These are phyloP conservation scores for Zygosaccharomyces rouxii DNA, from an alignment of 805 yeast species.

Conservation along the genomic window DNA sequence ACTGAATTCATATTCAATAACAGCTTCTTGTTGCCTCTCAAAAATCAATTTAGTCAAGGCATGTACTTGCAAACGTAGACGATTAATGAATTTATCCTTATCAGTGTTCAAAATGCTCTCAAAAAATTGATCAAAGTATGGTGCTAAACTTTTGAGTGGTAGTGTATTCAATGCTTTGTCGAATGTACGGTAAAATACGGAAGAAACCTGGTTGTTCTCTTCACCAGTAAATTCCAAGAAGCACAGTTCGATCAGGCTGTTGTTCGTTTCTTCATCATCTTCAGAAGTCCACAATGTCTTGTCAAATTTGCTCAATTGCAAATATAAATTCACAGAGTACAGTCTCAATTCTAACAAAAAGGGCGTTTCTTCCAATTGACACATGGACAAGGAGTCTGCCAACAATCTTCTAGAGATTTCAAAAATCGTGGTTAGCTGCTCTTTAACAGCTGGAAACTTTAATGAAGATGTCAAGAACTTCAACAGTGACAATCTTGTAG, in stretches of 20 bases:
- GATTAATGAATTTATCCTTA: slow-evolving; percentile 23
- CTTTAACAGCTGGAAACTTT: slow-evolving; percentile 36
- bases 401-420: slow-evolving; percentile 45
- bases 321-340: slow-evolving; percentile 43
- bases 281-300: slow-evolving; percentile 36
- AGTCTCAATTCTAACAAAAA: slow-evolving; percentile 42
- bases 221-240: slow-evolving; percentile 28
- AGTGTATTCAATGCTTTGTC: slow-evolving; percentile 32
- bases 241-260: slow-evolving; percentile 44
- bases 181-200: slow-evolving; percentile 37
- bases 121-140: slow-evolving; percentile 38
- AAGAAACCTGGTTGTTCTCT: slow-evolving; percentile 31
- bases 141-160: slow-evolving; percentile 33
- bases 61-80: slow-evolving; percentile 43
- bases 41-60: slow-evolving; percentile 42
- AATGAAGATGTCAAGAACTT: slow-evolving; percentile 37
- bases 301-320: slow-evolving; percentile 30
- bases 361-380: slow-evolving; percentile 36
- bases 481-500: slow-evolving; percentile 48
- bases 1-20: slow-evolving; percentile 56
- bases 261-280: slow-evolving; percentile 35
- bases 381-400: slow-evolving; percentile 30
- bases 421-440: slow-evolving; percentile 37
- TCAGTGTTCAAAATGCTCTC: slow-evolving; percentile 24
- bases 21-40: slow-evolving; percentile 51